Conservation (phyloP, 805 yeast genomes). For the Metschnikowia noctiluminum region DNA sequence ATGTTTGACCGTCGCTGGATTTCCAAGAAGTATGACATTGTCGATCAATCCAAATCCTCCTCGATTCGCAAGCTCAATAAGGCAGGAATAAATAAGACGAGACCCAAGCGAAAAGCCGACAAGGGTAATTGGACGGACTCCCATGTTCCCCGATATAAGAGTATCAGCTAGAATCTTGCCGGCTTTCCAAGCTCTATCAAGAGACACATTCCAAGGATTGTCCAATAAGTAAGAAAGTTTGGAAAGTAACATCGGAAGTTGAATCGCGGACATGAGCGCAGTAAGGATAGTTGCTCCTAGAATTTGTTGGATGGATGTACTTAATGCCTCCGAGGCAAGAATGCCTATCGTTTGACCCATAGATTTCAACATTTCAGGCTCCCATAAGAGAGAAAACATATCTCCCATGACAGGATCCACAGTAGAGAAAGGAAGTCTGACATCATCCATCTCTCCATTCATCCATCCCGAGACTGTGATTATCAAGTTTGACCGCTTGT, state of each 20-base stretch:
- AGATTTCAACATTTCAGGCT: constrained; percentile 93
- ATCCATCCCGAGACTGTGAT: constrained; percentile 97
- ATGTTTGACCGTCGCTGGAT: constrained; percentile 75
- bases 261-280: constrained; percentile 89
- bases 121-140: constrained; percentile 86
- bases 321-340: constrained; percentile 87
- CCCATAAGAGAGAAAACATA: constrained; percentile 88
- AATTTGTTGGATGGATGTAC: constrained; percentile 92
- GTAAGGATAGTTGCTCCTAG: constrained; percentile 87
- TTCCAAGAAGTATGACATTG: constrained; percentile 82
- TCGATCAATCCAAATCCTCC: constrained; percentile 89
- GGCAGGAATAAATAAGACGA: constrained; percentile 84
- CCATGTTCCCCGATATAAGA: constrained; percentile 78
- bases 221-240: constrained; percentile 86
- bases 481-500: constrained; percentile 80
- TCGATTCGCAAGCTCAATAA: constrained; percentile 76
- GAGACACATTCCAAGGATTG: constrained; percentile 96
- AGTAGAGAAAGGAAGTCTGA: constrained; percentile 91
- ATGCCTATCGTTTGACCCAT: constrained; percentile 96
- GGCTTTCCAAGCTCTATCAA: constrained; percentile 96
- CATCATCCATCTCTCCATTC: constrained; percentile 93
- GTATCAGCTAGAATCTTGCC: constrained; percentile 92
- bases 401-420: constrained; percentile 99
- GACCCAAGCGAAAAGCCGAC: constrained; percentile 95
- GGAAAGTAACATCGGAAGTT: constrained; percentile 86